Evolutionary conservation across 352 stramenopile genomes (phyloP).

Genomic region (Phytophthora pluvialis): DNA sequence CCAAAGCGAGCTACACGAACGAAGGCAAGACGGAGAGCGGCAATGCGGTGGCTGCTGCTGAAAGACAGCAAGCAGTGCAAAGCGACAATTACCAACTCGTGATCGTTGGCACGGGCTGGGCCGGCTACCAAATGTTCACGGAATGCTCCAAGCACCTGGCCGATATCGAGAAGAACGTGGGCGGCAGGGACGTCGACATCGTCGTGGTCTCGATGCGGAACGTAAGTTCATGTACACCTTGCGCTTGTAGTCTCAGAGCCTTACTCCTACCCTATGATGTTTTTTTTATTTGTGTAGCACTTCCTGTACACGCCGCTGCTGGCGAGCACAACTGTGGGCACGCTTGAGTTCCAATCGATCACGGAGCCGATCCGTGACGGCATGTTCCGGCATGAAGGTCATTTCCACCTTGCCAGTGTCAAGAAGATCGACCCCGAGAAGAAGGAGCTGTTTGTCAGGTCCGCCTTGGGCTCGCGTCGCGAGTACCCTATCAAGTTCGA

Average conservation of each 20-base stretch:
- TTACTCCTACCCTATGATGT: background rate
- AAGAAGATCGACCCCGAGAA: slow-evolving; percentile 75
- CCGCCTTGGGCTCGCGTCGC: slow-evolving; percentile 53
- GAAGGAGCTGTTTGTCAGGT: slow-evolving; percentile 74
- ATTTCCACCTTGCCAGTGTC: slow-evolving; percentile 79
- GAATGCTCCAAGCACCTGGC: slow-evolving; percentile 72
- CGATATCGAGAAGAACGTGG: slow-evolving; percentile 65
- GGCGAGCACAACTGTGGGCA: slow-evolving; percentile 93
- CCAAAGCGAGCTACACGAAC: slow-evolving; percentile 31
- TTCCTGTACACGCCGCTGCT: slow-evolving; percentile 98
- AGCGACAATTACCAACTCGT: slow-evolving; percentile 74
- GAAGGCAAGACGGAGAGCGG: slow-evolving; percentile 9
- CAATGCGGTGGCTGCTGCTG: too few relatives aligned
- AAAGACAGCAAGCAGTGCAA: slow-evolving; percentile 18
- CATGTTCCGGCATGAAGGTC: slow-evolving; percentile 68
- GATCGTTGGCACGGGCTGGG: slow-evolving; percentile 81
- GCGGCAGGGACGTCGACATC: slow-evolving; percentile 60
- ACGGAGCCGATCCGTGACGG: slow-evolving; percentile 94
- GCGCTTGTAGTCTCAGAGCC: background rate
- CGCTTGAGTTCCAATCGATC: slow-evolving; percentile 97
- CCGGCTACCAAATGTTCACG: slow-evolving; percentile 72
- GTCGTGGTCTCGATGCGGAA: slow-evolving; percentile 82
- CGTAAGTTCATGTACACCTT: slow-evolving; percentile 37
- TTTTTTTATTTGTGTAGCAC: slow-evolving; percentile 61
- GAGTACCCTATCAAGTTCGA: slow-evolving; percentile 92